A percentile compares a stretch with the other conserved stretches of the same genome.
These are phyloP conservation scores for Sphagnum fallax DNA, from an alignment of 228 moss, liverwort and hornwort species.

Conservation along the genomic window DNA sequence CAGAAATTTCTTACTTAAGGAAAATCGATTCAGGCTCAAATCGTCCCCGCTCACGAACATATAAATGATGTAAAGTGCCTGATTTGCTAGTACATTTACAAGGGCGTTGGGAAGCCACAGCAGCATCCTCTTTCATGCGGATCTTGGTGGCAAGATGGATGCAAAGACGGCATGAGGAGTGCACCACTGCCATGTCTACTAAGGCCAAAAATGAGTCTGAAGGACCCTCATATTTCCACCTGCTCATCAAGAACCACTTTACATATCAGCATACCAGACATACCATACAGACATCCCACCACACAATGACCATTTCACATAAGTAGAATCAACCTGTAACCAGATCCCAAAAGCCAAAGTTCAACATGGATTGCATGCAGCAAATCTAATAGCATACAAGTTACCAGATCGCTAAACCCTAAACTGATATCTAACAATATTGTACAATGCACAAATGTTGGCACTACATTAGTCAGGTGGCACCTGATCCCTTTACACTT, in stretches of 20 bases:
- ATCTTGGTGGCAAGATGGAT: slow-evolving; percentile 77
- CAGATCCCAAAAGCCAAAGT: too few relatives aligned
- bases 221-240: slow-evolving; percentile 86
- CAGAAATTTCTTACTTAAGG: slow-evolving; percentile 32
- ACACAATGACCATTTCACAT: too few relatives aligned
- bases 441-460: too few relatives aligned
- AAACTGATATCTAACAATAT: too few relatives aligned
- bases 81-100: slow-evolving; percentile 59
- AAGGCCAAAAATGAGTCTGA: slow-evolving; percentile 71
- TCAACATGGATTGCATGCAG: too few relatives aligned
- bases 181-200: slow-evolving; percentile 98
- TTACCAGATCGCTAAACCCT: too few relatives aligned
- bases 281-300: too few relatives aligned
- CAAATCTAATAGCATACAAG: too few relatives aligned
- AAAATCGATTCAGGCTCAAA: slow-evolving; percentile 73
- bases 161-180: slow-evolving; percentile 95
- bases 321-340: too few relatives aligned
- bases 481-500: too few relatives aligned
- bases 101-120: slow-evolving; percentile 34
- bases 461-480: too few relatives aligned
- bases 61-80: slow-evolving; percentile 60
- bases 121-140: slow-evolving; percentile 44
- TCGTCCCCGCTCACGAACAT: slow-evolving; percentile 91
- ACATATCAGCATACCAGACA: too few relatives aligned
- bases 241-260: slow-evolving; percentile 5